Evolutionary conservation across 169 alveolate genomes (phyloP).

Genomic region (Condylostoma magnum): DNA sequence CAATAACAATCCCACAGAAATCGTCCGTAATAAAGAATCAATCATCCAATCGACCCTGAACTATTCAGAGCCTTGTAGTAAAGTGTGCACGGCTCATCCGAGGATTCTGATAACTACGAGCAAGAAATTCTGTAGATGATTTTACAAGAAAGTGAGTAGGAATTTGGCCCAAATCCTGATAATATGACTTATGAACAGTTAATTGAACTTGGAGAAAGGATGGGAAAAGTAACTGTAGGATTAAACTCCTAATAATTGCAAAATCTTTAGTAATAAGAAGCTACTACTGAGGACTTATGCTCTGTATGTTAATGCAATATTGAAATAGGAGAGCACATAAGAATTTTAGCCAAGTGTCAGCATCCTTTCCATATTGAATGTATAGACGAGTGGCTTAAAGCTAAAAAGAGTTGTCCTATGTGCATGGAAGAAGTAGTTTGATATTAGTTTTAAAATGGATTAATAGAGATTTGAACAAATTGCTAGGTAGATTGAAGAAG

Average conservation of each 20-base stretch:
- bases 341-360: constrained; percentile 36
- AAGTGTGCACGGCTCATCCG: too few species aligned
- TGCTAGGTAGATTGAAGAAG: too few species aligned
- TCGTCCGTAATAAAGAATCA: too few species aligned
- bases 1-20: too few species aligned
- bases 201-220: constrained; percentile 50
- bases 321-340: constrained; percentile 15
- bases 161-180: constrained; percentile 48
- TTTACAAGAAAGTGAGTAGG: neutral
- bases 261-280: too few species aligned
- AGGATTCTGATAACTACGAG: too few species aligned
- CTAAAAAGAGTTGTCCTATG: constrained; percentile 53
- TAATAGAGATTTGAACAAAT: too few species aligned
- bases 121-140: too few species aligned
- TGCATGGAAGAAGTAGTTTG: constrained; percentile 47
- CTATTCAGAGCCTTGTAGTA: too few species aligned
- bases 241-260: too few species aligned
- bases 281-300: neutral
- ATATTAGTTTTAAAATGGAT: neutral
- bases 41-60: too few species aligned
- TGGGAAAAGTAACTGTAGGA: constrained; percentile 63
- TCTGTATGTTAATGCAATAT: constrained; percentile 2
- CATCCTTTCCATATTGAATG: constrained; percentile 67
- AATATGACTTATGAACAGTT: constrained; percentile 66
- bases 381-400: constrained; percentile 59